A percentile compares a stretch with the other conserved stretches of the same genome.
Evolutionary conservation across 2,329 filamentous ascomycete genomes (phyloP).

Genomic region (Aspergillus ibericus): DNA sequence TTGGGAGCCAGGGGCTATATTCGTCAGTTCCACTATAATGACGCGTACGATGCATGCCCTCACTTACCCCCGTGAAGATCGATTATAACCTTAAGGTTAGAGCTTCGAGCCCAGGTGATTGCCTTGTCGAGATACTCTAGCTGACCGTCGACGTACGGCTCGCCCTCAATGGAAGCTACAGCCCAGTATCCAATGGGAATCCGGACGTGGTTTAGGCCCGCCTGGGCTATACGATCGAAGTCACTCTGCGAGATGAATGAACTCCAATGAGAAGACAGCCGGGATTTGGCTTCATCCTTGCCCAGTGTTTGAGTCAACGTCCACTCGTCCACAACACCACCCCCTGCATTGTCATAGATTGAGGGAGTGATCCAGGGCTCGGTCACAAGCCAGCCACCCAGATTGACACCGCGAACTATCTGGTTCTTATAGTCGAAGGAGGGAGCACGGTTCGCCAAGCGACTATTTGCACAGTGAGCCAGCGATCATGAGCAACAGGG

Average conservation of each 20-base stretch:
- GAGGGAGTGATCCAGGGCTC: slow-evolving; percentile 66
- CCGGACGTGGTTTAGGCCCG: slow-evolving; percentile 63
- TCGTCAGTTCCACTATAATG: not conserved
- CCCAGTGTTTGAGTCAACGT: slow-evolving; percentile 54
- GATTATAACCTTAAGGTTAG: slow-evolving; percentile 64
- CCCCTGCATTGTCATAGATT: slow-evolving; percentile 54
- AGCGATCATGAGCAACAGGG: not conserved
- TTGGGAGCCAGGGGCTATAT: slow-evolving; percentile 58
- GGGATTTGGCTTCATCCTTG: slow-evolving; percentile 47
- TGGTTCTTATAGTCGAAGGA: slow-evolving; percentile 55
- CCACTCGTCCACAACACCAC: slow-evolving; percentile 59
- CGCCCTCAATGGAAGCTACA: slow-evolving; percentile 52
- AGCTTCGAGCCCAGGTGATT: slow-evolving; percentile 58
- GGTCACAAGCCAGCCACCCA: slow-evolving; percentile 65
- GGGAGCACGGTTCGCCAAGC: slow-evolving; percentile 29
- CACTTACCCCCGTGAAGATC: slow-evolving; percentile 65
- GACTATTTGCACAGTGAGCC: slow-evolving; percentile 21
- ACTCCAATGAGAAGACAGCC: slow-evolving; percentile 59
- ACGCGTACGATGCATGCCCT: not conserved
- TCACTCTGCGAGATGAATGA: slow-evolving; percentile 58
- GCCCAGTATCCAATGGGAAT: slow-evolving; percentile 70
- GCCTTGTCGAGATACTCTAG: slow-evolving; percentile 58
- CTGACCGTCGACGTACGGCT: slow-evolving; percentile 64
- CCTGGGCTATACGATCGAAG: slow-evolving; percentile 55
- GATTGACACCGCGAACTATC: slow-evolving; percentile 64